Conservation (phyloP, 257 asterid genomes). For the Solanum clarkiae region DNA sequence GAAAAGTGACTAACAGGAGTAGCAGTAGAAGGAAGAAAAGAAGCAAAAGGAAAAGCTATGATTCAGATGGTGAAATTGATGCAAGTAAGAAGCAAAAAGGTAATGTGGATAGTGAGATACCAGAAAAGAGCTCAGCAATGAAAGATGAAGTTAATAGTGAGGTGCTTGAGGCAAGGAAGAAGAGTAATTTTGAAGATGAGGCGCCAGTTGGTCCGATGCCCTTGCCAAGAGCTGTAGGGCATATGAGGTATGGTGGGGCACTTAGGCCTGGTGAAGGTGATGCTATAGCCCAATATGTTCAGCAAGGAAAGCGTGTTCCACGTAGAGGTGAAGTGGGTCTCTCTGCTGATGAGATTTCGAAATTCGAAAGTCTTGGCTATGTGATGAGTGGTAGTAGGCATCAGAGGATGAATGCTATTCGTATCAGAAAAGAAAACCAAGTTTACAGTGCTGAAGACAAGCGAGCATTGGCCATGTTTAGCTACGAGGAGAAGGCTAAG, state of each 20-base stretch:
- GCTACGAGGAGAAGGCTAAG: conserved; percentile 96
- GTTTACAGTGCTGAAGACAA: conserved; percentile 98
- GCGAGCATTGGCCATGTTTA: conserved; percentile 93
- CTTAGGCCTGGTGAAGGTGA: conserved; percentile 99
- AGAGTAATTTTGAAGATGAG: conserved; percentile 42
- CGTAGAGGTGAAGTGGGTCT: conserved; percentile 99
- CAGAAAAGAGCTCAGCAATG: conserved; percentile 16
- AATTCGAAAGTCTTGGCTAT: conserved; percentile 84
- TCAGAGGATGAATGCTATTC: conserved; percentile 98
- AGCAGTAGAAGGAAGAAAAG: conserved; percentile 18
- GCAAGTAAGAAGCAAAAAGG: conserved; percentile 30
- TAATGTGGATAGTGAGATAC: conserved; percentile 18
- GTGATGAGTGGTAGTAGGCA: conserved; percentile 99
- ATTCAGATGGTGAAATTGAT: conserved; percentile 33
- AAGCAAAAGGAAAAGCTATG: conserved; percentile 22
- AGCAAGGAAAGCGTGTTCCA: conserved; percentile 99
- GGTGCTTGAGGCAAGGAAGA: conserved; percentile 52
- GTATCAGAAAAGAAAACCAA: conserved; percentile 97
- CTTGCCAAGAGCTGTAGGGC: conserved; percentile 86
- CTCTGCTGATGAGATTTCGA: conserved; percentile 88
- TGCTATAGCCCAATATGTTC: conserved; percentile 97
- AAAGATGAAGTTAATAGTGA: conserved; percentile 32
- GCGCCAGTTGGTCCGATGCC: conserved; percentile 89
- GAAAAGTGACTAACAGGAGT: conserved; percentile 11
- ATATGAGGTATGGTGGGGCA: conserved; percentile 96